Evolutionary conservation across 208 protist species (phyloP), one percentile per base, ranked within the genome.

Genomic region (Blastocrithidia nonstop): DNA sequence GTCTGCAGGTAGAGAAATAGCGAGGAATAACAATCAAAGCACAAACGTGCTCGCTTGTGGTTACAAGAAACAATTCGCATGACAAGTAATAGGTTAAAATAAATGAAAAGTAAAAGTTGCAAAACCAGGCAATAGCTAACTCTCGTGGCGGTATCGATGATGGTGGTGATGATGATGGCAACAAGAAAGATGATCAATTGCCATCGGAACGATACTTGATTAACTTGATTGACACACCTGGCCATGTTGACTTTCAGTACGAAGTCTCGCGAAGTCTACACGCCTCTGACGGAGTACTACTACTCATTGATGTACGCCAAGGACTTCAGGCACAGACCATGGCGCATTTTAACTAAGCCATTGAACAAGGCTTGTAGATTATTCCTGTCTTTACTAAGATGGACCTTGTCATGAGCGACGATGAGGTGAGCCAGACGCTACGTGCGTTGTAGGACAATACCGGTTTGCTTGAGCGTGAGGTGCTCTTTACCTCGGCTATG

Each of bases 211-310:
- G 71, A 47, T 97, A 88, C 50, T 47, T 98, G 5, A 51, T 98
- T n/a, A 98, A 98, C 57, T 78, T 98, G 9, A 98, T 98, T 54
- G 96, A 98, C 66, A 98, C 79, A 4, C 84, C 88, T 0, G 96
- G 96, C 1, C 96, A 99, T 69, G 95, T 98, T 0, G 96, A 99
- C 66, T 99, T 99, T 35, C 97, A 97, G 67, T 97, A 98, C 57
- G 79, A 95, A 54, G 87, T 99, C 5, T 95, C 83, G 6, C 80
- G 96, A 39, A 96, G 89, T 27, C 65, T 99, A 9, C 67, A 70
- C 29, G 96, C 95, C 15, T 96, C 76, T 19, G 70, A 94, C 50
- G 86, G 78, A 3, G 90, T 70, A 3, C 33, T 92, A 37, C 61
- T 98, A 33, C 74, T 98, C 3, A 81, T 98, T 4, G 93, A 97